Percentiles rank a stretch among this genome's conserved stretches.
These are phyloP conservation scores for Ramularia endophylla DNA, from an alignment of 2,329 filamentous ascomycete genomes.

Conservation along the genomic window DNA sequence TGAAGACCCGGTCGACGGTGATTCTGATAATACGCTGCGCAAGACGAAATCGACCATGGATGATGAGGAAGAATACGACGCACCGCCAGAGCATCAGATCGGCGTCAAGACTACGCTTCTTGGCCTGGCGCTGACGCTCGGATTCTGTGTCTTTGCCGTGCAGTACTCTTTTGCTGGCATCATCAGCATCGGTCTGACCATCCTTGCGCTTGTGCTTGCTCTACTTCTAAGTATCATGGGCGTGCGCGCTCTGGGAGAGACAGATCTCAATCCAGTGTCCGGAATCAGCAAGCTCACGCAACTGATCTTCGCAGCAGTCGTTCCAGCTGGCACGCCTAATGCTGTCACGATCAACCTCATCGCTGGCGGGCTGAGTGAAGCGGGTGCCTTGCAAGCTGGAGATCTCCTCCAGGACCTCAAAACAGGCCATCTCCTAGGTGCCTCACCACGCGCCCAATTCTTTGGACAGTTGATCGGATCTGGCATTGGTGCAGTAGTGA, in stretches of 20 bases:
- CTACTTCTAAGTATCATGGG: conserved; percentile 62
- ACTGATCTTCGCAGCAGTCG: conserved; percentile 86
- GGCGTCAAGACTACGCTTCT: conserved; percentile 63
- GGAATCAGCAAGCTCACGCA: conserved; percentile 97
- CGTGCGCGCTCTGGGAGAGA: conserved; percentile 64
- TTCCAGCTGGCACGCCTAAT: conserved; percentile 71
- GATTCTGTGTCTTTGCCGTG: conserved; percentile 74
- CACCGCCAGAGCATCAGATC: conserved; percentile 76
- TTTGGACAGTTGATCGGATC: conserved; percentile 93
- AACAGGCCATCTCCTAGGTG: conserved; percentile 87
- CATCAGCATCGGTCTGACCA: conserved; percentile 73
- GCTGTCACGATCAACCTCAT: conserved; percentile 94
- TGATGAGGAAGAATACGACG: conserved; percentile 58
- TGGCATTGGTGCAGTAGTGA: conserved; percentile 76
- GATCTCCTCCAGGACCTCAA: conserved; percentile 98
- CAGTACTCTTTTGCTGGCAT: conserved; percentile 77
- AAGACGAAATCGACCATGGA: conserved; percentile 6
- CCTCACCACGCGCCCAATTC: conserved; percentile 90
- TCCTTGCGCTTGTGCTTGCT: conserved; percentile 75
- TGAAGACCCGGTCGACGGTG: conserved; percentile 12
- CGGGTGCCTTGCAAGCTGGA: conserved; percentile 85
- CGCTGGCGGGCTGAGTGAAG: conserved; percentile 80
- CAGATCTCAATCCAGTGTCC: conserved; percentile 91
- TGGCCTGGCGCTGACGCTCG: conserved; percentile 69
- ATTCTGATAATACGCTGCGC: not conserved